phyloP scores from a whole-genome alignment of 73 alveolate species.

The Paramecium pentaurelia region DNA sequence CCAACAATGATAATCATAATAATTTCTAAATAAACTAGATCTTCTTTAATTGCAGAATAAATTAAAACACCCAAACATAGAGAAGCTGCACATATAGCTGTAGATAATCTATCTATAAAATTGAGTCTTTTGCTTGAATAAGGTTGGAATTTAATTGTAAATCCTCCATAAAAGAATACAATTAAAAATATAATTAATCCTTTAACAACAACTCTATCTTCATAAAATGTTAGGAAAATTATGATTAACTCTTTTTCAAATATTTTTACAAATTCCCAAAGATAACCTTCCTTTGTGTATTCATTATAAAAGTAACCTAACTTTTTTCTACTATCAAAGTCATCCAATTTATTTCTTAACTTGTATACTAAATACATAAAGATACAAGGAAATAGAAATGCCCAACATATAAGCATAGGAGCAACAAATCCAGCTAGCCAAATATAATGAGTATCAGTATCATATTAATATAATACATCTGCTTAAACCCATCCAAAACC shows the following conservation, averaged over 20 bases:
- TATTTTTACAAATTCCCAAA: conserved; percentile 35
- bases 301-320: conserved; percentile 34
- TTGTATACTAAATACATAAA: neutral
- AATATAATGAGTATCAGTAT: neutral
- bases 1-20: neutral
- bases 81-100: conserved; percentile 39
- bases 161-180: conserved; percentile 42
- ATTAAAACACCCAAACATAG: conserved; percentile 28
- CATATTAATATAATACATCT: conserved; percentile 23
- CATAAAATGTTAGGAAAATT: conserved; percentile 19
- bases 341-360: neutral
- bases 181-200: conserved; percentile 10
- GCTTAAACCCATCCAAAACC: conserved; percentile 12
- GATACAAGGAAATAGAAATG: conserved; percentile 30
- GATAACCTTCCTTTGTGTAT: conserved; percentile 17
- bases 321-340: neutral
- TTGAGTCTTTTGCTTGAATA: neutral
- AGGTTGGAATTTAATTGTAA: conserved; percentile 3
- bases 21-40: neutral
- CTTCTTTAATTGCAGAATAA: neutral
- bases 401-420: conserved; percentile 30
- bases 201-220: conserved; percentile 17
- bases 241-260: neutral
- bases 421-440: conserved; percentile 10
- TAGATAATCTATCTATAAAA: conserved; percentile 18